Evolutionary conservation across 371 early-diverging fungal genomes (phyloP).

Genomic region (Phascolomyces articulosus): DNA sequence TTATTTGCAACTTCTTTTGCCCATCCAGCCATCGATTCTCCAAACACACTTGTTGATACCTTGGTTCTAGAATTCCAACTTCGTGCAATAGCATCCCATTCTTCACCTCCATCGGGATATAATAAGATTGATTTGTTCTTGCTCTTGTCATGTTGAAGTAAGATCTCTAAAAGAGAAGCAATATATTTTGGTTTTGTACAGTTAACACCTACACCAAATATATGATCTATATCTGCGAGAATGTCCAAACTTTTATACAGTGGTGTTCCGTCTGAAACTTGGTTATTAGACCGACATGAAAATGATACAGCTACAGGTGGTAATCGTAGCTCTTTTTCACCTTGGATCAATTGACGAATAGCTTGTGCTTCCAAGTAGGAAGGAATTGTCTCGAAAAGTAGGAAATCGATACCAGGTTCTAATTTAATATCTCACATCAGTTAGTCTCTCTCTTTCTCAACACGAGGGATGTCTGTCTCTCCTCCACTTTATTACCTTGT

Average conservation of each 20-base stretch:
- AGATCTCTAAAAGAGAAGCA: constrained; percentile 13
- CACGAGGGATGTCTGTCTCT: too few species aligned
- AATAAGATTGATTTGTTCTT: constrained; percentile 29
- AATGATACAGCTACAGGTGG: constrained; percentile 44
- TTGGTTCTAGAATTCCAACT: constrained; percentile 26
- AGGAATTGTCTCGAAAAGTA: constrained; percentile 68
- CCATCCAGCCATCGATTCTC: constrained; percentile 20
- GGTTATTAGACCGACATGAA: constrained; percentile 38
- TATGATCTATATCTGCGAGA: constrained; percentile 17
- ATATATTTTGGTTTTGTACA: constrained; percentile 56
- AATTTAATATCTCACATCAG: not conserved
- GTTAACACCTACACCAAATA: constrained; percentile 60
- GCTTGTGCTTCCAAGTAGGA: constrained; percentile 52
- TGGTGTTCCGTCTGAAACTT: constrained; percentile 45
- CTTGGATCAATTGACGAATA: constrained; percentile 32
- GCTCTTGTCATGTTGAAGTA: not conserved
- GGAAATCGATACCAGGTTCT: constrained; percentile 42
- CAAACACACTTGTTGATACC: constrained; percentile 36
- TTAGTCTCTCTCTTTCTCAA: too few species aligned
- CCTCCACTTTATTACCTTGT: constrained; percentile 1
- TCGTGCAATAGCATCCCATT: constrained; percentile 43
- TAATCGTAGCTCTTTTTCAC: not conserved
- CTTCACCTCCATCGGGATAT: constrained; percentile 52
- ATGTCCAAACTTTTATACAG: constrained; percentile 24
- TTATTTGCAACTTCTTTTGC: constrained; percentile 19